phyloP scores from a whole-genome alignment of 768 basidiomycete genomes.

The Leucocoprinus leucothites region DNA sequence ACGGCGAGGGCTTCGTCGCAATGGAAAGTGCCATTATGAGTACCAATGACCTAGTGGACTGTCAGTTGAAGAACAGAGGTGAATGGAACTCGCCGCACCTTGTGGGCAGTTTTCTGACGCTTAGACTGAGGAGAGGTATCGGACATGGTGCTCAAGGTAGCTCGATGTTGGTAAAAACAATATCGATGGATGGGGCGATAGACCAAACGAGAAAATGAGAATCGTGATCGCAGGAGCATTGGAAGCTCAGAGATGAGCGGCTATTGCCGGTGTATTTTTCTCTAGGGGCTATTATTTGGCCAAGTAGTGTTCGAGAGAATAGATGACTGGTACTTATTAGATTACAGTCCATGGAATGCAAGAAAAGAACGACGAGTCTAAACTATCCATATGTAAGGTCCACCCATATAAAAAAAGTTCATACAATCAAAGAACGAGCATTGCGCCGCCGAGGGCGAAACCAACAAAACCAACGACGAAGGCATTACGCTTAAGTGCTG shows the following conservation, averaged over 20 bases:
- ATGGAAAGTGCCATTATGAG: conserved; percentile 95
- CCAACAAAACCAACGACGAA: conserved; percentile 42
- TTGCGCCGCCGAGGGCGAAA: conserved; percentile 44
- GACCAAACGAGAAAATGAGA: background rate
- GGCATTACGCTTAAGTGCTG: conserved; percentile 41
- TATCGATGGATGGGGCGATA: background rate
- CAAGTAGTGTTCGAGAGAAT: background rate
- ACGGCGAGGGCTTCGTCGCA: conserved; percentile 97
- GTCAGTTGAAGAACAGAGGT: background rate
- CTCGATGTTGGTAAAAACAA: conserved; percentile 6
- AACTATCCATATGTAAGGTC: conserved; percentile 14
- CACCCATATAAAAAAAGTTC: conserved; percentile 12
- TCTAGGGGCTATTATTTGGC: background rate
- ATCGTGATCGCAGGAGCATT: conserved; percentile 11
- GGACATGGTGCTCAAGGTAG: conserved; percentile 14
- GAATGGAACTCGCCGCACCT: conserved; percentile 7
- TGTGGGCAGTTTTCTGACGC: conserved; percentile 39
- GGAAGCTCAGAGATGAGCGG: background rate
- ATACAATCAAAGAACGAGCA: conserved; percentile 39
- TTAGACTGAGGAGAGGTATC: conserved; percentile 27
- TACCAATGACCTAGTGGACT: conserved; percentile 73
- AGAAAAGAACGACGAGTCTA: conserved; percentile 11
- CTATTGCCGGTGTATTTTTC: conserved; percentile 12
- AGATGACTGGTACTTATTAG: background rate
- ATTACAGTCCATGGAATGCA: conserved; percentile 10